Evolutionary conservation across 495 filamentous ascomycete species (phyloP).

Genomic region (Talaromyces wortmannii): DNA sequence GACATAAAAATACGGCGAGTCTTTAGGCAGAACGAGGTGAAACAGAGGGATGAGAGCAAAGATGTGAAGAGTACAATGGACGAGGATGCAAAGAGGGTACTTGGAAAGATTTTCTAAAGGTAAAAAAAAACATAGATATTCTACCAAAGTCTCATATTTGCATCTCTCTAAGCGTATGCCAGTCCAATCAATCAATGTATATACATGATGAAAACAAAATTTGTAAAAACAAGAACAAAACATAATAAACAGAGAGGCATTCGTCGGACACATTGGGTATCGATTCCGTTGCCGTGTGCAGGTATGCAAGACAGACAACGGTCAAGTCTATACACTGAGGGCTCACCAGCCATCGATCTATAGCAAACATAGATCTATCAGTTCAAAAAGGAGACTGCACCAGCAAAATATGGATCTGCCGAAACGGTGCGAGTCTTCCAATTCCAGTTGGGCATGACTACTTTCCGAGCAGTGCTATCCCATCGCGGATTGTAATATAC

Average conservation of each 20-base stretch:
- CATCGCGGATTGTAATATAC: not conserved
- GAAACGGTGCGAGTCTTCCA: not conserved
- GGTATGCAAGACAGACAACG: not conserved
- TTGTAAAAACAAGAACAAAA: not conserved
- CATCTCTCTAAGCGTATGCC: no score
- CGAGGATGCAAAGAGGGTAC: conserved; percentile 66
- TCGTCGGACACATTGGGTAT: not conserved
- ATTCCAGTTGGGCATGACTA: no score
- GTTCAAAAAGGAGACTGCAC: not conserved
- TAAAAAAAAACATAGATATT: no score
- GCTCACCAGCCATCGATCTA: not conserved
- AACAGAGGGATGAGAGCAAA: conserved; percentile 32
- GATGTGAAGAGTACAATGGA: conserved; percentile 38
- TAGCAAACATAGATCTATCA: not conserved
- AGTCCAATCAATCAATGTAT: conserved; percentile 1
- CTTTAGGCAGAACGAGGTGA: conserved; percentile 69
- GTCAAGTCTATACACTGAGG: not conserved
- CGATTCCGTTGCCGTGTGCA: not conserved
- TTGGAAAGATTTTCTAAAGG: conserved; percentile 79
- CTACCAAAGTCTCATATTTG: no score
- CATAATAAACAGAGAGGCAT: not conserved
- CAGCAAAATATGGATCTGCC: not conserved
- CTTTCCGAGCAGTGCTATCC: no score
- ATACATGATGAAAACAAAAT: not conserved
- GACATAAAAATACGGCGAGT: conserved; percentile 40